These are phyloP conservation scores for Paracamarosporium sp. DNA, from an alignment of 2,329 filamentous ascomycete genomes.

Conservation along the genomic window DNA sequence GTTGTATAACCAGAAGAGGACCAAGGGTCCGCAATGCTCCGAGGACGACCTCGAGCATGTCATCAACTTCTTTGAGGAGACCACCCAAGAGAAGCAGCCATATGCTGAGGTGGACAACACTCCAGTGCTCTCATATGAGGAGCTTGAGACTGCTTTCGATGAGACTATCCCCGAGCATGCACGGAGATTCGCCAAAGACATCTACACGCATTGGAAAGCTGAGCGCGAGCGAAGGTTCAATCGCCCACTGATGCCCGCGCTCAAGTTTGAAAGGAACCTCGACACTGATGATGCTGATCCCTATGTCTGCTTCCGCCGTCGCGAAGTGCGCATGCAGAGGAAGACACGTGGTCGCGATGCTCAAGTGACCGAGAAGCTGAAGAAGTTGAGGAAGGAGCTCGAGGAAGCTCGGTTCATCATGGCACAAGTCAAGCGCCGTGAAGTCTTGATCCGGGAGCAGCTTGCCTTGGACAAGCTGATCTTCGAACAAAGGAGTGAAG, in stretches of 20 bases:
- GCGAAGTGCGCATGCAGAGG: slow-evolving; percentile 90
- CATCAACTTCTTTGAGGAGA: slow-evolving; percentile 94
- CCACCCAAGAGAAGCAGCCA: slow-evolving; percentile 80
- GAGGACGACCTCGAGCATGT: slow-evolving; percentile 93
- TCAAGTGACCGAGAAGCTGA: slow-evolving; percentile 92
- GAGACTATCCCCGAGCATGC: slow-evolving; percentile 62
- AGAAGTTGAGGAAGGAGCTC: slow-evolving; percentile 86
- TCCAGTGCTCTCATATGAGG: slow-evolving; percentile 68
- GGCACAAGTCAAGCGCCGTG: slow-evolving; percentile 77
- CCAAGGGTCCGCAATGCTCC: slow-evolving; percentile 69
- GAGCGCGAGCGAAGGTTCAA: slow-evolving; percentile 72
- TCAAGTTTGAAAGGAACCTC: slow-evolving; percentile 94
- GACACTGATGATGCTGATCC: slow-evolving; percentile 96
- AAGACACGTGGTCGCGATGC: slow-evolving; percentile 95
- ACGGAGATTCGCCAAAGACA: slow-evolving; percentile 71
- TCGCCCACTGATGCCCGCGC: slow-evolving; percentile 73
- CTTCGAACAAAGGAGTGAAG: slow-evolving; percentile 80
- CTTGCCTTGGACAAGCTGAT: slow-evolving; percentile 76
- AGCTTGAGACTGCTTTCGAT: slow-evolving; percentile 69
- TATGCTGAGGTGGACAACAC: slow-evolving; percentile 91
- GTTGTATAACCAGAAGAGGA: slow-evolving; percentile 81
- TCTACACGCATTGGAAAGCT: slow-evolving; percentile 90
- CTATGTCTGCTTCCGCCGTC: slow-evolving; percentile 96
- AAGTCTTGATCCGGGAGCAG: slow-evolving; percentile 78
- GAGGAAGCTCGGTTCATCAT: slow-evolving; percentile 87